Conservation (phyloP, 2,329 filamentous ascomycete species). For the Epichloe scottii region DNA sequence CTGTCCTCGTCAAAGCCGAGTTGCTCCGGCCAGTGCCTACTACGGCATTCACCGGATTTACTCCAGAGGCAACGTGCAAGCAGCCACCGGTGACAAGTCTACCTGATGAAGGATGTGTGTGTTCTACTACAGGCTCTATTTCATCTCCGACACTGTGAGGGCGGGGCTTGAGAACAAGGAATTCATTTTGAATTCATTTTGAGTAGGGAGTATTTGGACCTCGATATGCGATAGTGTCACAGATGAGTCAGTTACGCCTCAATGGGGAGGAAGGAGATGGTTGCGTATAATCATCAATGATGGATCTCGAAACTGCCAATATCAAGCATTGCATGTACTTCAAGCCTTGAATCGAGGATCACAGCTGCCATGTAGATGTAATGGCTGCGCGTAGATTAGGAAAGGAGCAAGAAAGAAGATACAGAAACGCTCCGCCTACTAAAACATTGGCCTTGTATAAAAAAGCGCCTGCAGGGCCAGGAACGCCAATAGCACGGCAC, state of each 20-base stretch:
- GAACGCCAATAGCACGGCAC: not conserved
- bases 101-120: conserved; percentile 28
- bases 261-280: too few relatives aligned
- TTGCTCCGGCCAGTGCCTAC: conserved; percentile 20
- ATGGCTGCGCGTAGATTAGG: too few relatives aligned
- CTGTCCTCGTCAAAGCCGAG: conserved; percentile 51
- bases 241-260: too few relatives aligned
- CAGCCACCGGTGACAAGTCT: conserved; percentile 32
- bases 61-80: conserved; percentile 29
- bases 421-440: too few relatives aligned
- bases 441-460: too few relatives aligned
- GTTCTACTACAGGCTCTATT: conserved; percentile 12
- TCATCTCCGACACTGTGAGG: conserved; percentile 3
- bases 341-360: not conserved
- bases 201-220: too few relatives aligned
- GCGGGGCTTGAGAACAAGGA: not conserved
- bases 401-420: not conserved
- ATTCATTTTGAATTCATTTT: too few relatives aligned
- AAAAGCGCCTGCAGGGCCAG: not conserved
- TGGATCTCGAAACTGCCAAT: too few relatives aligned
- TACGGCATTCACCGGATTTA: conserved; percentile 23
- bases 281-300: too few relatives aligned
- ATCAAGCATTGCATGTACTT: not conserved
- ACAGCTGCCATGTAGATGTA: too few relatives aligned
- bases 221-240: too few relatives aligned